A percentile compares a stretch with the other conserved stretches of the same genome.
These are phyloP conservation scores for Aspergillus quadricinctus DNA, from an alignment of 2,329 filamentous ascomycete species.

Conservation along the genomic window DNA sequence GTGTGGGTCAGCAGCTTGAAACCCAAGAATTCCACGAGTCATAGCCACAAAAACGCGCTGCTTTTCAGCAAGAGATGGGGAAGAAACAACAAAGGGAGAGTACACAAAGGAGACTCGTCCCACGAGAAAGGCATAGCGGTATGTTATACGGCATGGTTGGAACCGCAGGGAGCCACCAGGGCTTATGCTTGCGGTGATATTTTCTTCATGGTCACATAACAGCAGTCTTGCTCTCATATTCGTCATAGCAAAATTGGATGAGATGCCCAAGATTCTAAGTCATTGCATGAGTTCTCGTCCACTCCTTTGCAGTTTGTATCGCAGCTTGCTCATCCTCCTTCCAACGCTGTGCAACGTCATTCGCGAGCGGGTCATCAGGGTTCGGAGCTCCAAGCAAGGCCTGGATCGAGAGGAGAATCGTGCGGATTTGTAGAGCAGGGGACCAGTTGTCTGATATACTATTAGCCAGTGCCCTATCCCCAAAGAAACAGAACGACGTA, in stretches of 20 bases:
- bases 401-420: constrained; percentile 97
- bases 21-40: background rate
- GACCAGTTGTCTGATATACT: constrained; percentile 83
- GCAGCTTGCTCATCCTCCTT: constrained; percentile 92
- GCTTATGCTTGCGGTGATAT: constrained; percentile 14
- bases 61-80: background rate
- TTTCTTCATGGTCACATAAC: constrained; percentile 31
- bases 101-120: background rate
- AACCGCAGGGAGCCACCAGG: constrained; percentile 13
- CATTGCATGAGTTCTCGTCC: constrained; percentile 79
- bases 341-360: constrained; percentile 96
- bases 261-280: constrained; percentile 31
- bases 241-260: constrained; percentile 10
- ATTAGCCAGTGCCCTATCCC: constrained; percentile 12
- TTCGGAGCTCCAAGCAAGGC: constrained; percentile 93
- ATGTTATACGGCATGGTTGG: constrained; percentile 4
- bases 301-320: constrained; percentile 86
- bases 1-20: background rate
- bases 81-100: background rate
- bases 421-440: constrained; percentile 93
- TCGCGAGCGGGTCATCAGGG: constrained; percentile 95
- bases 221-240: constrained; percentile 14
- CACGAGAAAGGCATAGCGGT: background rate
- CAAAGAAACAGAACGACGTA: constrained; percentile 43
- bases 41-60: background rate